Evolutionary conservation across 139 green algal species (phyloP).

Genomic region (Monoraphidium neglectum): DNA sequence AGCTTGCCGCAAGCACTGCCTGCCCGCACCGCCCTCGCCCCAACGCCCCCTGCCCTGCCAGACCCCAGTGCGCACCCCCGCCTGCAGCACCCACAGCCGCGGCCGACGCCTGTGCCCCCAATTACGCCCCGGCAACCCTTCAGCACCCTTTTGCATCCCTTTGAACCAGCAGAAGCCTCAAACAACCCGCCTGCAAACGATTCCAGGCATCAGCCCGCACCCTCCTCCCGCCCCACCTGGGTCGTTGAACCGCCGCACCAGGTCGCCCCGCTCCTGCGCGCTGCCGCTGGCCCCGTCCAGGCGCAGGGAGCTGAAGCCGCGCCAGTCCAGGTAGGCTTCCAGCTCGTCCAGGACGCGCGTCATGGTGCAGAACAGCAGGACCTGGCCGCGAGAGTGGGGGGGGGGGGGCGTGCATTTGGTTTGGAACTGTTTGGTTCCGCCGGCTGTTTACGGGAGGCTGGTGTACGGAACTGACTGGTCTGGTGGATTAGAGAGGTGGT

Average conservation of each 20-base stretch:
- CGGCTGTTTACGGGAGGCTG: no score
- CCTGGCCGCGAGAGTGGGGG: slow-evolving; percentile 23
- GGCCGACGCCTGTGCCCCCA: no score
- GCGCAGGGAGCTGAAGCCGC: slow-evolving; percentile 46
- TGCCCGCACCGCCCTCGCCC: no score
- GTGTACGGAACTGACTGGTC: no score
- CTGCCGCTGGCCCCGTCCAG: slow-evolving; percentile 65
- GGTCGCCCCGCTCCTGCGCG: slow-evolving; percentile 42
- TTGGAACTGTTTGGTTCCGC: neutral
- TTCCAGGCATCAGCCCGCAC: neutral
- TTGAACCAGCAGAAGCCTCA: no score
- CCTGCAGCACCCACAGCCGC: no score
- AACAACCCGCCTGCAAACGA: neutral
- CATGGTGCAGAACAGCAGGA: slow-evolving; percentile 87
- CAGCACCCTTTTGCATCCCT: no score
- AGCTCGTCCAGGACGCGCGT: slow-evolving; percentile 70
- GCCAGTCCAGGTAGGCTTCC: slow-evolving; percentile 65
- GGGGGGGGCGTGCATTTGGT: neutral
- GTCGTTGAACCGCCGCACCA: slow-evolving; percentile 59
- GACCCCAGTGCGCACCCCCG: no score
- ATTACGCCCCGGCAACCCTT: no score
- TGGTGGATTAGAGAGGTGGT: no score
- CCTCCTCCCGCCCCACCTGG: slow-evolving; percentile 21
- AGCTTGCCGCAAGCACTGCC: no score
- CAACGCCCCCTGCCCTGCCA: no score